Evolutionary conservation across 495 filamentous ascomycete species (phyloP).

Genomic region (Podospora bellae-mahoneyi): DNA sequence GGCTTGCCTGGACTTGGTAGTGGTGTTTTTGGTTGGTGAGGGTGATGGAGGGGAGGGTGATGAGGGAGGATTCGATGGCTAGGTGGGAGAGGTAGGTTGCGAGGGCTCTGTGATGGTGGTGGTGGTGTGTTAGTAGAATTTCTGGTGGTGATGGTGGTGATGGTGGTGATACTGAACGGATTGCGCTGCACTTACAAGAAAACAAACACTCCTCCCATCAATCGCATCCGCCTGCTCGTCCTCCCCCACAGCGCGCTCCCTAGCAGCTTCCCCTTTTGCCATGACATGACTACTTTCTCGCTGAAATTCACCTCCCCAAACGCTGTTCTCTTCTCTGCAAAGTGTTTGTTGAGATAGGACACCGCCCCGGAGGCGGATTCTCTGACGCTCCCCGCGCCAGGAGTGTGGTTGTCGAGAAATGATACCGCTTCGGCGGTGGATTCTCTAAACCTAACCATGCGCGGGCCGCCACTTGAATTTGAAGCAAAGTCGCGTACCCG

Average conservation of each 20-base stretch:
- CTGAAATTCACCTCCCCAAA: conserved; percentile 27
- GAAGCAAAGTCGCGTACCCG: not conserved
- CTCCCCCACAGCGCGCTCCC: conserved; percentile 31
- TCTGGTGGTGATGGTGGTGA: not conserved
- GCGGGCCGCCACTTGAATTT: not conserved
- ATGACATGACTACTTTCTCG: conserved; percentile 15
- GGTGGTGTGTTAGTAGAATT: not conserved
- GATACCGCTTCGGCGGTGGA: not conserved
- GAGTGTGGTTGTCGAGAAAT: not conserved
- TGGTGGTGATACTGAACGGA: not conserved
- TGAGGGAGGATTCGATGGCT: conserved; percentile 14
- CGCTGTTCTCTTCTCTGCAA: not conserved
- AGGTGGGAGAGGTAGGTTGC: conserved; percentile 22
- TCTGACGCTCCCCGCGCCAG: not conserved
- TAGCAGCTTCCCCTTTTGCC: conserved; percentile 24
- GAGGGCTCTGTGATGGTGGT: conserved; percentile 10
- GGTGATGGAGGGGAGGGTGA: conserved; percentile 28
- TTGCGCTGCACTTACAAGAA: conserved; percentile 27
- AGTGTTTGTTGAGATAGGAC: not conserved
- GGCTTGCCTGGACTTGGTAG: conserved; percentile 23
- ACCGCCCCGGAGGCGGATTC: not conserved
- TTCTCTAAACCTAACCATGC: not conserved
- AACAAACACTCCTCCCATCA: conserved; percentile 26
- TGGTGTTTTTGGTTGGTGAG: conserved; percentile 30
- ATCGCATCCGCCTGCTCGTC: conserved; percentile 34